Base-by-base conservation (phyloP, 306 rosid genomes). In the Medicago ruthenica region DNA sequence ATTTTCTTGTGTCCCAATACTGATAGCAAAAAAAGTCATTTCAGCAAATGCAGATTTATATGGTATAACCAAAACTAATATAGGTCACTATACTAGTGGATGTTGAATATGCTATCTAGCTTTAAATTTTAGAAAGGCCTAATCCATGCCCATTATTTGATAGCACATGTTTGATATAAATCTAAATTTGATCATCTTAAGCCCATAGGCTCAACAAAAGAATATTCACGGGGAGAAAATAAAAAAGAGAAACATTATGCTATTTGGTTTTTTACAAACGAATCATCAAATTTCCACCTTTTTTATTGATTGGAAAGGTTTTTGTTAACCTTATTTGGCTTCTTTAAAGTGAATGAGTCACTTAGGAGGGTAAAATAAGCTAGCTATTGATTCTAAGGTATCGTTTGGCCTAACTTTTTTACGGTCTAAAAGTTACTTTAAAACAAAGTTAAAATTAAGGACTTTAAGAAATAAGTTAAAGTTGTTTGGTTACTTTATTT, bases 81-180 rank as follows among this genome's bases (percentile, higher is more conserved):
- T 3, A 7, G 24, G 70, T 16, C 59, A 37, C 59, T 21, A 50
- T 73, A 39, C 62, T 17, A 12, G 21, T 31, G 24, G 57, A 64
- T 45, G 15, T 10, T 65, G 8, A 59, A 59, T 59, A 24, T 59
- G 16, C 65, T 13, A 22, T 59, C n/a, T 11, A 22, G 67, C 67
- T 15, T 60, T 60, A 45, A 72, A 24, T 77, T 77, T 61, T 37
- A 47, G 37, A 83, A 61, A 68, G 42, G 39, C n/a, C 20, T 53
- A 61, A 51, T 68, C 21, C 48, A 51, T 27, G 31, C 31, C 31
- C 31, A 27, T 27, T 27, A 27, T 3, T 3, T 27, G 31, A 27
- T 27, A 27, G 4, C 1, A 24, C 27, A 2, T 24, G 27, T 24
- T 24, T 27, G 31, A 27, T 27, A 27, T 27, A 27, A 27, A 27